These are phyloP conservation scores for Alloteropsis angusta DNA, from an alignment of 202 grass and related monocot species.

Conservation along the genomic window DNA sequence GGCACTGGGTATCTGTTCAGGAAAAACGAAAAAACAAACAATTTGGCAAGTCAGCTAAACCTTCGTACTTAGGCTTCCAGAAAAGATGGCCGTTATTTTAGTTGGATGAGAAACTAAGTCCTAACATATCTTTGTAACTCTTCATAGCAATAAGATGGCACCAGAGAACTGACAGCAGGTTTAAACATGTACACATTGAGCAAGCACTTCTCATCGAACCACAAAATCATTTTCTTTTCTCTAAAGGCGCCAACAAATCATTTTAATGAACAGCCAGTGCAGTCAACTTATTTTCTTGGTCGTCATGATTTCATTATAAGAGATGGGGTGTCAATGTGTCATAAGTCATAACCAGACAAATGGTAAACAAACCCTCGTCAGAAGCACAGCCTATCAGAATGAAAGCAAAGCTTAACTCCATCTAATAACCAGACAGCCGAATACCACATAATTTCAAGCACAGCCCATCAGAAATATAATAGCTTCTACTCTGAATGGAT, in stretches of 20 bases:
- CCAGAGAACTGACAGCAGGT: background rate
- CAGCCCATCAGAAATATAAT: background rate
- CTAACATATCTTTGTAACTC: background rate
- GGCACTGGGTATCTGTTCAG: background rate
- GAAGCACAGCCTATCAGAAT: slow-evolving; percentile 6
- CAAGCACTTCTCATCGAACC: background rate
- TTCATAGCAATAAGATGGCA: background rate
- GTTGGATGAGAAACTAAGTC: background rate
- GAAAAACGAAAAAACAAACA: background rate
- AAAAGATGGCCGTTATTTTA: background rate
- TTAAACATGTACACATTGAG: background rate
- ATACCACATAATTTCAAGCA: background rate
- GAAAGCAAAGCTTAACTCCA: background rate
- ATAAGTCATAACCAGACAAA: background rate
- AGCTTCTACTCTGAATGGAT: background rate
- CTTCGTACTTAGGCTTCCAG: background rate
- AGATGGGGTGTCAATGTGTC: background rate
- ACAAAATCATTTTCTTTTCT: background rate
- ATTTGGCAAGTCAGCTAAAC: background rate
- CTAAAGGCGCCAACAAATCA: background rate
- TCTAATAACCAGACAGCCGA: background rate
- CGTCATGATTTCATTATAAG: background rate
- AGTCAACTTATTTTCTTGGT: background rate
- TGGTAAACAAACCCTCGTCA: background rate
- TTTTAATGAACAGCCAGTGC: background rate